Evolutionary conservation across 768 basidiomycete species (phyloP), one percentile per base, ranked within the genome.

Genomic region (Auricularia cornea): DNA sequence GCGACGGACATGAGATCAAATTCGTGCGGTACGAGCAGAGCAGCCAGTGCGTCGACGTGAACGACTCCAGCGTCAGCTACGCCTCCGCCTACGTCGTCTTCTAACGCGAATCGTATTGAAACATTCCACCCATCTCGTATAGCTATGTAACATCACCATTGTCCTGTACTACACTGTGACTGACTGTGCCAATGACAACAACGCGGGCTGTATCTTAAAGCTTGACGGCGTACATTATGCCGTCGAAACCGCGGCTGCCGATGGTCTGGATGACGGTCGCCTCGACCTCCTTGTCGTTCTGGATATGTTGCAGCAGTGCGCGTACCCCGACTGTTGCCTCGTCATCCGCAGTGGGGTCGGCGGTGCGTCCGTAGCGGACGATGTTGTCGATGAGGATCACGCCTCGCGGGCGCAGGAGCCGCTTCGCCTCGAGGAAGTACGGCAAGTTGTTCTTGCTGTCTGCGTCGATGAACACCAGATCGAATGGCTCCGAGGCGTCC

Each of bases 11-110:
- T 28, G 33, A 74, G 28, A 72, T 94, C 60, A 84, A 85, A 66
- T 99, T 93, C 86, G 92, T 97, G 28, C 79, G 88, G 67, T 99
- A 99, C 73, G 94, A 92, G 72, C 96, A 98, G 75, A 98, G 94
- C 71, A 90, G 86, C 70, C 78, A 81, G 62, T 94, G 91, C 70
- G 67, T 78, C 66, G 83, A 75, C 20, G 70, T 89, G 61, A 75
- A 79, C 57, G 92, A 94, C 73, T 92, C 89, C 35, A 98, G 96
- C 71, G 97, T 99, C 26, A 96, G 94, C 74, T 99, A 99, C 71
- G 95, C 94, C 8, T 96, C 94, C 72, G 97, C 88, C 32, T 94
- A 86, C 75, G 76, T 92, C 52, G 80, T 77, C 38, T 83, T 92
- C 72, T 89, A 66, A 30, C 26, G 23, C 23, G 20, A 59, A 23